These are phyloP conservation scores for Monilinia aucupariae DNA, from an alignment of 2,329 filamentous ascomycete species.

Conservation along the genomic window DNA sequence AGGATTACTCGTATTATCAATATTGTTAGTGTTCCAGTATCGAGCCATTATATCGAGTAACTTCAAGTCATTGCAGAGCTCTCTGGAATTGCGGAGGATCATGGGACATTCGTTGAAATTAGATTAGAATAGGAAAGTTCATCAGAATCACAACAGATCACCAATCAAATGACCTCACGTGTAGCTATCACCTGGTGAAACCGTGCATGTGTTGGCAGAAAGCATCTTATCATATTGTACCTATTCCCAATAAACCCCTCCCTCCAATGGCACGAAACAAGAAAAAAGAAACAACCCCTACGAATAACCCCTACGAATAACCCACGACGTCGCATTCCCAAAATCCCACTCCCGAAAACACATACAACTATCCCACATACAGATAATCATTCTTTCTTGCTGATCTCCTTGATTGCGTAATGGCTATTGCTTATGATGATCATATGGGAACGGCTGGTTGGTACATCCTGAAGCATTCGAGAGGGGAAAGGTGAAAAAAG, in stretches of 20 bases:
- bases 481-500: neutral
- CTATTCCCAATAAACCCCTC: conserved; percentile 21
- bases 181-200: neutral
- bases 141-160: neutral
- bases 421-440: neutral
- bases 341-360: neutral
- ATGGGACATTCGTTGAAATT: conserved; percentile 5
- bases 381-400: neutral
- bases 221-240: conserved; percentile 26
- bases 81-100: neutral
- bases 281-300: conserved; percentile 12
- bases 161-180: conserved; percentile 12
- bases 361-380: neutral
- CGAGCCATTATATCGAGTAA: neutral
- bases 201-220: conserved; percentile 23
- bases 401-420: neutral
- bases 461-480: neutral
- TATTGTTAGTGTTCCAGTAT: conserved; percentile 1
- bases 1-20: conserved; percentile 2
- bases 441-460: neutral
- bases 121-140: neutral
- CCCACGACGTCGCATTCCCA: conserved; percentile 5
- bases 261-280: conserved; percentile 7
- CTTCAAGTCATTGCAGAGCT: neutral
- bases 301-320: conserved; percentile 14